phyloP scores from a whole-genome alignment of 192 early-diverging fungal genomes.

The Neocallimastix lanati region DNA sequence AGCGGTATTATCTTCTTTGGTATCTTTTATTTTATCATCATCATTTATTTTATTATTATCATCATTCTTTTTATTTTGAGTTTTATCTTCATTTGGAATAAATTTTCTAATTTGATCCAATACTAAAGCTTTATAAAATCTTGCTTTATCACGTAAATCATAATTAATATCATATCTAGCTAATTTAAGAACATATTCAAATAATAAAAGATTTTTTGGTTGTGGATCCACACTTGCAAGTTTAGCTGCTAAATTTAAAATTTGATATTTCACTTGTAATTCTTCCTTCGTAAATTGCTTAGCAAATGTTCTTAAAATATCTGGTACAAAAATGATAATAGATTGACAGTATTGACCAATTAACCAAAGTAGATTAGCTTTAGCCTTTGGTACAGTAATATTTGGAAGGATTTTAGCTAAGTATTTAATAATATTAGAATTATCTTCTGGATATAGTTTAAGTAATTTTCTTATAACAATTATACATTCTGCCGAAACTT shows the following conservation, averaged over 20 bases:
- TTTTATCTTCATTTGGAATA: too few relatives aligned
- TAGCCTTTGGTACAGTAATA: constrained; percentile 49
- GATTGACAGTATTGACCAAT: constrained; percentile 57
- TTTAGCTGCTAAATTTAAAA: constrained; percentile 62
- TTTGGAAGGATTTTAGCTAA: constrained; percentile 40
- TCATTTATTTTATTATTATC: constrained; percentile 2
- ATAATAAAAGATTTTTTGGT: constrained; percentile 18
- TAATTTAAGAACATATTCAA: constrained; percentile 64
- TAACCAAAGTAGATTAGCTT: constrained; percentile 73
- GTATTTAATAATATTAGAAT: constrained; percentile 22
- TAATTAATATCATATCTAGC: constrained; percentile 78
- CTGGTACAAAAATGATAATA: constrained; percentile 49
- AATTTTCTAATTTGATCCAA: constrained; percentile 5
- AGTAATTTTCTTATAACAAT: too few relatives aligned
- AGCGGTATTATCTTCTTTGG: too few relatives aligned
- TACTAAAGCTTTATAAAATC: constrained; percentile 47
- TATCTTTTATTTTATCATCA: too few relatives aligned
- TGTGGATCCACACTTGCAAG: constrained; percentile 11
- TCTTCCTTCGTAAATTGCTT: constrained; percentile 35
- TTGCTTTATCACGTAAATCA: constrained; percentile 75
- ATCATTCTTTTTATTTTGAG: too few relatives aligned
- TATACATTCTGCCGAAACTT: too few relatives aligned
- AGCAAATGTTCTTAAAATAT: constrained; percentile 58
- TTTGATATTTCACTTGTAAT: constrained; percentile 58
- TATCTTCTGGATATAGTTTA: constrained; percentile 10